phyloP scores from a whole-genome alignment of 148 eudicot genomes.

The Rhododendron mucronatum region DNA sequence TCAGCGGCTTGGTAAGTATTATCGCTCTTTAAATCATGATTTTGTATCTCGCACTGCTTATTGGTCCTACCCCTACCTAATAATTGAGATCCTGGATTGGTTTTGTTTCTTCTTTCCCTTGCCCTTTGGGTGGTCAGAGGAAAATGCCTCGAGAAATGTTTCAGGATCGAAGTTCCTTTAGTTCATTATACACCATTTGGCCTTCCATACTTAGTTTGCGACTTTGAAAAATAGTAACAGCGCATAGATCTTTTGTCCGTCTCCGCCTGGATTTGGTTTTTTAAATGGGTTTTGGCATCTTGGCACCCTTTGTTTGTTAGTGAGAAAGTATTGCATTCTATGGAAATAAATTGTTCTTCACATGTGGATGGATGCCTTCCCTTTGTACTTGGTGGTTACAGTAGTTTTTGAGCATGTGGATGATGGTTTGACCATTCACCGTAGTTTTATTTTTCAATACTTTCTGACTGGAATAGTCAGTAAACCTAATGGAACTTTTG shows the following conservation, averaged over 20 bases:
- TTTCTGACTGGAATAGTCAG: background rate
- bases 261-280: background rate
- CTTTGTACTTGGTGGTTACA: background rate
- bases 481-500: background rate
- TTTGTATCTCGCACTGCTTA: background rate
- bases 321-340: background rate
- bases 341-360: background rate
- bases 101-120: background rate
- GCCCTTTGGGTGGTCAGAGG: background rate
- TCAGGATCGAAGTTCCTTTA: background rate
- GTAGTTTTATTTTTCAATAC: background rate
- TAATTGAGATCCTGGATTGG: background rate
- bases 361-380: background rate
- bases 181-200: background rate
- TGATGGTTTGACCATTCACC: background rate
- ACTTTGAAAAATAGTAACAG: background rate
- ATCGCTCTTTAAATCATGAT: background rate
- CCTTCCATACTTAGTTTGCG: background rate
- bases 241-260: background rate
- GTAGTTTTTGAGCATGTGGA: background rate
- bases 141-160: background rate
- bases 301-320: background rate
- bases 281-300: background rate
- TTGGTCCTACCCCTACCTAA: background rate
- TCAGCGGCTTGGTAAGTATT: constrained; percentile 81